These are phyloP conservation scores for Erigeron philadelphicus DNA, from an alignment of 140 eudicot genomes.

Conservation along the genomic window DNA sequence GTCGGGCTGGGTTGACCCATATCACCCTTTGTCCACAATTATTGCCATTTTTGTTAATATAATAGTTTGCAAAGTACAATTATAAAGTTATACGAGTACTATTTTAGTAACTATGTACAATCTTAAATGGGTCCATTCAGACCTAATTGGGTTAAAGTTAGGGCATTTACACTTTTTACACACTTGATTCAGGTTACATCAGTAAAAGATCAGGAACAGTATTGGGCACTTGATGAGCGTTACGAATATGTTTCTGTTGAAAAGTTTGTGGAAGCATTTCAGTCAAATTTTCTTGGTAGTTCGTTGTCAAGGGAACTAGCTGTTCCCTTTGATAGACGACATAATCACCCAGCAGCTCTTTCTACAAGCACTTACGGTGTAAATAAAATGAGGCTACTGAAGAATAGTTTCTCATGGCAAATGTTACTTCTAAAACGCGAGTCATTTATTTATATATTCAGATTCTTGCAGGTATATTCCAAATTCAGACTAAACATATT, in stretches of 20 bases:
- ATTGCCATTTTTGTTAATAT: not conserved
- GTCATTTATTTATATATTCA: constrained; percentile 57
- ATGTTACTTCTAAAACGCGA: constrained; percentile 62
- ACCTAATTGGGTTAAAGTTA: not conserved
- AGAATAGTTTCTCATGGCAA: constrained; percentile 69
- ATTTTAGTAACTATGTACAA: not conserved
- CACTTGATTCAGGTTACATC: constrained; percentile 54
- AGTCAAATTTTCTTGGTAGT: constrained; percentile 49
- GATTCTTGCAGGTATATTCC: constrained; percentile 55
- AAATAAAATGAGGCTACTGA: constrained; percentile 46
- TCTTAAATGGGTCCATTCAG: not conserved
- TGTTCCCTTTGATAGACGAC: constrained; percentile 43
- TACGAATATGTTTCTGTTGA: constrained; percentile 54
- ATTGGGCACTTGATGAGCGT: constrained; percentile 55
- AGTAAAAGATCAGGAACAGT: constrained; percentile 77
- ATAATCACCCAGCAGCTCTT: constrained; percentile 62
- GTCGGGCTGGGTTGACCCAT: not conserved
- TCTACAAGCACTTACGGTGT: constrained; percentile 53
- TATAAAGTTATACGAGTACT: not conserved
- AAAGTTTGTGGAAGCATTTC: constrained; percentile 72
- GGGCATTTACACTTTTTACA: not conserved
- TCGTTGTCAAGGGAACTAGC: constrained; percentile 55
- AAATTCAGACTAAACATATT: not conserved
- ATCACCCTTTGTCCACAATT: not conserved
- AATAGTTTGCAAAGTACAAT: not conserved